Conservation (phyloP, 176 grass and related monocot species). For the Raddia distichophylla region DNA sequence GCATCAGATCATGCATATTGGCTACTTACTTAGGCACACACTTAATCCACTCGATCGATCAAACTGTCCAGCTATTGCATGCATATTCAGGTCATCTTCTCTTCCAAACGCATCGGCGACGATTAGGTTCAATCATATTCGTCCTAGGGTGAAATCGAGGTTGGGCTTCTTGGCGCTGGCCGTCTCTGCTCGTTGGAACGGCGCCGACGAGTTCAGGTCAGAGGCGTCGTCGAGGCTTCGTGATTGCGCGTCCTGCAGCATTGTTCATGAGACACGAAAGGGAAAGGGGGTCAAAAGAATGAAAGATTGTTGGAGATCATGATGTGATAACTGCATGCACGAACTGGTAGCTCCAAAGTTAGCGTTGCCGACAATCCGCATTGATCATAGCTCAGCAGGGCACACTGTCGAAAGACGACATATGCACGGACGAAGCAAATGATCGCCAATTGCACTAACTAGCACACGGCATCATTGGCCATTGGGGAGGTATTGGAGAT, state of each 20-base stretch:
- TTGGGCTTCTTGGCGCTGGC: conserved; percentile 60
- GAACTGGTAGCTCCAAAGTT: conserved; percentile 6
- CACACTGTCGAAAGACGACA: conserved; percentile 36
- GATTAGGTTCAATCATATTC: conserved; percentile 24
- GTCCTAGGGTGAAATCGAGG: conserved; percentile 85
- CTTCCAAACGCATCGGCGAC: background rate
- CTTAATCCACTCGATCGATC: background rate
- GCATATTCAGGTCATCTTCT: background rate
- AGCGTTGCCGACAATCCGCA: conserved; percentile 44
- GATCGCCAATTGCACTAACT: conserved; percentile 53
- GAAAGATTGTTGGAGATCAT: background rate
- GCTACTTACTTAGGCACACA: conserved; percentile 13
- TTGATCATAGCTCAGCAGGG: conserved; percentile 29
- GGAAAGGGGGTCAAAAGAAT: background rate
- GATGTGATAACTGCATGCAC: conserved; percentile 18
- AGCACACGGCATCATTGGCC: conserved; percentile 42
- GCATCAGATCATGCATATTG: conserved; percentile 17
- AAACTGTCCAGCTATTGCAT: background rate
- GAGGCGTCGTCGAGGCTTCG: conserved; percentile 42
- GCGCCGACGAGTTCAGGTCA: conserved; percentile 46
- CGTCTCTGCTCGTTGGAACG: conserved; percentile 43
- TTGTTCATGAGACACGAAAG: background rate
- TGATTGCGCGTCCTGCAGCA: conserved; percentile 62
- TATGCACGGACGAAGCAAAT: conserved; percentile 29
- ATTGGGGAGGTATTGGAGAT: conserved; percentile 53